Conservation (phyloP, 164 flowering plant genomes). For the Kingdonia uniflora region DNA sequence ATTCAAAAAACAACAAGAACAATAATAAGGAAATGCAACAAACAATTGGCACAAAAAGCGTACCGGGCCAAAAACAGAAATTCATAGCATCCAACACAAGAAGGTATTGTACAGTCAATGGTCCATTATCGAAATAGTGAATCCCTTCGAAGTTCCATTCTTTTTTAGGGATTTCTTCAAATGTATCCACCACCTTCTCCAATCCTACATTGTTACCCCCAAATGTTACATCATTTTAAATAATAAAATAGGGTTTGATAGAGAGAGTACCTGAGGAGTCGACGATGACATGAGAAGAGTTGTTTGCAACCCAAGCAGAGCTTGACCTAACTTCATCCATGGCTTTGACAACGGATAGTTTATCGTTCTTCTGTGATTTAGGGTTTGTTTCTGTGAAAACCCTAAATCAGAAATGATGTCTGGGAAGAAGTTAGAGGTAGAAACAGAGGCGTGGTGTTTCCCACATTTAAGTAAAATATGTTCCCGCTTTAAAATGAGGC, state of each 20-base stretch:
- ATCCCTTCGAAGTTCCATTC: constrained; percentile 96
- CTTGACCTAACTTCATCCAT: constrained; percentile 14
- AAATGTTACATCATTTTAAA: neutral
- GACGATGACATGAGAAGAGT: constrained; percentile 8
- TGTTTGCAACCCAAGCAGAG: constrained; percentile 11
- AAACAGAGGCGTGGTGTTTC: no score
- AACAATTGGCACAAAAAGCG: neutral
- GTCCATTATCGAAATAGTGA: constrained; percentile 87
- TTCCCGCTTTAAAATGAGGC: no score
- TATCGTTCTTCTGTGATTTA: no score
- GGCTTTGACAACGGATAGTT: no score
- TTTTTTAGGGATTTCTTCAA: constrained; percentile 61
- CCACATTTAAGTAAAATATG: no score
- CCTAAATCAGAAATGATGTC: no score
- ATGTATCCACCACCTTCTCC: constrained; percentile 51
- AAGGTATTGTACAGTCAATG: constrained; percentile 87
- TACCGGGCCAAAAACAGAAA: constrained; percentile 99
- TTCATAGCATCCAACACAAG: constrained; percentile 83
- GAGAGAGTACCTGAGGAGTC: constrained; percentile 8
- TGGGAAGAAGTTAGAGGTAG: no score
- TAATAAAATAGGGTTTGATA: no score
- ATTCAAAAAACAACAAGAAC: neutral
- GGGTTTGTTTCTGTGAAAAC: no score
- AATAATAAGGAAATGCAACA: neutral
- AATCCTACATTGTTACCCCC: constrained; percentile 36